These are phyloP conservation scores for Cercospora sojina DNA, from an alignment of 2,329 filamentous ascomycete species.

Conservation along the genomic window DNA sequence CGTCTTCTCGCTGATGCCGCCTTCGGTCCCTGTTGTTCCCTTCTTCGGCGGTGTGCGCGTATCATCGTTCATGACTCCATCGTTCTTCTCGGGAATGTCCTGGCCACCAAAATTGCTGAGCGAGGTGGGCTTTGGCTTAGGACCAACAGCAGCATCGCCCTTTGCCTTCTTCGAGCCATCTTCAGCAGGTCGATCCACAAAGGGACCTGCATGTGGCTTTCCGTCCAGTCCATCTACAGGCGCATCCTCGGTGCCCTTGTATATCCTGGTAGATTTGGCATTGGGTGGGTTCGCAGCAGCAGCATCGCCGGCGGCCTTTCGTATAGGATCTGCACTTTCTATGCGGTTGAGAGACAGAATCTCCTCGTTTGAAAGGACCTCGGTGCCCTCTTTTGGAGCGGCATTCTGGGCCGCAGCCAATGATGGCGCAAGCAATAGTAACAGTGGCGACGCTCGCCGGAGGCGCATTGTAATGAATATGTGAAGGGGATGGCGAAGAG, in stretches of 20 bases:
- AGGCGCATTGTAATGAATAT: conserved; percentile 56
- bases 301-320: conserved; percentile 22
- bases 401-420: conserved; percentile 51
- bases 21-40: conserved; percentile 84
- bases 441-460: conserved; percentile 48
- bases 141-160: conserved; percentile 32
- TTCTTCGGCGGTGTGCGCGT: conserved; percentile 72
- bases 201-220: conserved; percentile 85
- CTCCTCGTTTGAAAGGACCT: conserved; percentile 30
- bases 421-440: conserved; percentile 60
- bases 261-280: conserved; percentile 36
- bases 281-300: conserved; percentile 25
- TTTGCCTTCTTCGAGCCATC: conserved; percentile 26
- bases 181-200: conserved; percentile 56
- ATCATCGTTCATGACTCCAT: conserved; percentile 93
- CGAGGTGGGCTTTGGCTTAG: conserved; percentile 38
- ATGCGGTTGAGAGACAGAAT: conserved; percentile 30
- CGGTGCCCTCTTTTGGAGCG: conserved; percentile 16
- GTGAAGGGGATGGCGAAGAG: neutral
- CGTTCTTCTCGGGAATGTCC: conserved; percentile 56
- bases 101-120: conserved; percentile 36
- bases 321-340: conserved; percentile 8
- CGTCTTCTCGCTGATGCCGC: conserved; percentile 83
- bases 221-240: conserved; percentile 92
- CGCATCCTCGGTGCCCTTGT: conserved; percentile 68